These are phyloP conservation scores for Neostapfia colusana DNA, from an alignment of 176 grass and related monocot species.

Conservation along the genomic window DNA sequence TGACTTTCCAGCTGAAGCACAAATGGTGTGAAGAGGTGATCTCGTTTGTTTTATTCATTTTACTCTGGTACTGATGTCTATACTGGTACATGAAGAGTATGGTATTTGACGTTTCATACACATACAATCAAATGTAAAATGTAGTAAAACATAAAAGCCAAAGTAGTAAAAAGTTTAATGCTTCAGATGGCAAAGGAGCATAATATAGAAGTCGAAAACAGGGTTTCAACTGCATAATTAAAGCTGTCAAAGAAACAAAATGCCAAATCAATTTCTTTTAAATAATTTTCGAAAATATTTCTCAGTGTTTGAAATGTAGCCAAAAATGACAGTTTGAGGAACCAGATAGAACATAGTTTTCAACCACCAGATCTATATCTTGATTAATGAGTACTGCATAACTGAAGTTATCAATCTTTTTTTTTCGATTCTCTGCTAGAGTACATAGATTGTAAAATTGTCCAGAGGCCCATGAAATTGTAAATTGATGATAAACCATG, in stretches of 20 bases:
- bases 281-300: neutral
- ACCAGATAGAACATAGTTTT: neutral
- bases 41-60: no score
- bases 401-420: neutral
- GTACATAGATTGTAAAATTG: neutral
- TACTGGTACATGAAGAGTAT: neutral
- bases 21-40: no score
- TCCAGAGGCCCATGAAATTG: neutral
- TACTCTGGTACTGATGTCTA: no score
- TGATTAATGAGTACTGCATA: neutral
- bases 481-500: constrained; percentile 6
- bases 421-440: neutral
- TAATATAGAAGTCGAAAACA: neutral
- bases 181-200: neutral
- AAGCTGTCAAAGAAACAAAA: neutral
- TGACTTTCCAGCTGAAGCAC: no score
- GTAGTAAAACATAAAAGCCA: neutral
- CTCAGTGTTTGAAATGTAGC: neutral
- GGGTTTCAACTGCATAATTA: neutral
- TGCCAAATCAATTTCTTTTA: neutral
- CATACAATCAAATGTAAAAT: neutral
- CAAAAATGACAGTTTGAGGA: neutral
- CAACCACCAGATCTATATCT: neutral
- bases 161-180: neutral
- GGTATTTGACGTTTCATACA: no score